phyloP scores from a whole-genome alignment of 83 land plant genomes.

The Picea mariana region DNA sequence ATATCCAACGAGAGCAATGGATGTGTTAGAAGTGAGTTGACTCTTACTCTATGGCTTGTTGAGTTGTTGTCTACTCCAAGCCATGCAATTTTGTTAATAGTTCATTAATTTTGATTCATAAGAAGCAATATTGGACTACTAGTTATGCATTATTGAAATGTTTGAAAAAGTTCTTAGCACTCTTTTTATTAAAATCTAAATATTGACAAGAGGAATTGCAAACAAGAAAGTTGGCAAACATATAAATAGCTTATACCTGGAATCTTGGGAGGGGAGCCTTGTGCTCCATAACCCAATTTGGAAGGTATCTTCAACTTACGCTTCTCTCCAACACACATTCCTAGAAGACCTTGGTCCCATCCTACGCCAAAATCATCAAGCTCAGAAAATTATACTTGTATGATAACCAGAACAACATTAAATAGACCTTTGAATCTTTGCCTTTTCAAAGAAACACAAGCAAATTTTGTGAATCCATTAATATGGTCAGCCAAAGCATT shows the following conservation, averaged over 20 bases:
- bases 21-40: no score
- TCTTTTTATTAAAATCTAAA: no score
- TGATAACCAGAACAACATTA: neutral
- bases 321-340: slow-evolving; percentile 98
- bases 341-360: slow-evolving; percentile 97
- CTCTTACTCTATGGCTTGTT: no score
- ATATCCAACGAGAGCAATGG: no score
- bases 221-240: neutral
- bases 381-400: neutral
- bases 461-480: neutral
- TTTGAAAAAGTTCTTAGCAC: no score
- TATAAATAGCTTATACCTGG: slow-evolving; percentile 59
- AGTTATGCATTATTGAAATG: no score
- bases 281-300: slow-evolving; percentile 89
- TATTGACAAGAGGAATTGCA: no score
- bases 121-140: no score
- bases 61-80: no score
- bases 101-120: no score
- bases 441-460: slow-evolving; percentile 1
- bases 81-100: no score
- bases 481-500: neutral
- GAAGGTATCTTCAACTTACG: slow-evolving; percentile 94
- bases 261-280: slow-evolving; percentile 94
- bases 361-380: slow-evolving; percentile 40
- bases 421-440: neutral